Base-by-base conservation (phyloP, 2,329 filamentous ascomycete genomes). In the Hymenoscyphus infarciens region DNA sequence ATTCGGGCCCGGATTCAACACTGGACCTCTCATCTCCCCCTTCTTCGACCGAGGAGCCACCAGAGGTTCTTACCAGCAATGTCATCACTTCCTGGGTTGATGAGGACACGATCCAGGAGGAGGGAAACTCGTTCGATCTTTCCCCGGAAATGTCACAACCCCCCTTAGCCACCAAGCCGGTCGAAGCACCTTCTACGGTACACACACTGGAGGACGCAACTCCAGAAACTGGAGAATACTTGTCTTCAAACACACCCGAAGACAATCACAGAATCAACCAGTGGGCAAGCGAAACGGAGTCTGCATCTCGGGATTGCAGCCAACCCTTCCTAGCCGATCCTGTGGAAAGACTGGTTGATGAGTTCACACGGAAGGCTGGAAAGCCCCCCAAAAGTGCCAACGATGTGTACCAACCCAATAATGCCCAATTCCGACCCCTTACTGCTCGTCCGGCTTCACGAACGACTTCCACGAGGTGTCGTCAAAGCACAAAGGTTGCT, bases 381-480 rank as follows among this genome's bases (percentile, higher is more conserved):
- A 13, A 49, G 60, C 1, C 4, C 11, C 2, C 67, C 66, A 1
- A 68, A 62, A 15, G 5, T 38, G n/a, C 56, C 1, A 63, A 64
- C 31, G 67, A 68, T 25, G 55, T 68, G n/a, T 64, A 62, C 16
- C 69, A 72, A 55, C 70, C 69, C 1, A 70, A 68, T 2, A 71
- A 70, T 55, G 60, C 61, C 0, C 38, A 59, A 7, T 64, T 65
- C 33, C 52, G 2, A 35, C 52, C 60, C 6, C n/a, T 57, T 6
- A 25, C 64, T 11, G 22, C 58, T 19, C 57, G 55, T 2, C 56
- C 60, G 3, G 39, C 56, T 27, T 65, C 68, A 38, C 52, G 59
- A 27, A 52, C 53, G 1, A 62, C 67, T 5, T 62, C 19, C 4
- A 61, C 5, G 13, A 52, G 13, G 11, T 52, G 19, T 7, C 59